phyloP scores from a whole-genome alignment of 768 basidiomycete genomes.

The Tricholoma terreum region DNA sequence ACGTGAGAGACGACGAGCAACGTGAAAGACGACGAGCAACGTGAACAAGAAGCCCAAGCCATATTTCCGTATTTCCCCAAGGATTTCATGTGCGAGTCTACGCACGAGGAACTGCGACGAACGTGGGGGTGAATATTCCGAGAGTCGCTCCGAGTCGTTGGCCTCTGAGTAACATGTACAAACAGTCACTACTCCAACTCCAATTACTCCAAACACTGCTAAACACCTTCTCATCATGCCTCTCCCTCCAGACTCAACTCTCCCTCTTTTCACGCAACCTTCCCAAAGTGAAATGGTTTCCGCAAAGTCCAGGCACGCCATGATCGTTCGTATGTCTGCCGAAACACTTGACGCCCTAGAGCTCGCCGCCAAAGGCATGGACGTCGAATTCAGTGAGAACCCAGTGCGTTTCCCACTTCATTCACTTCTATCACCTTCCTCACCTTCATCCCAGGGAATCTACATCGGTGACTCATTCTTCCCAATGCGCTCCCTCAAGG shows the following conservation, averaged over 20 bases:
- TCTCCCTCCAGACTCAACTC: conserved; percentile 50
- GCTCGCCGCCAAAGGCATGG: conserved; percentile 42
- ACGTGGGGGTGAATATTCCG: no score
- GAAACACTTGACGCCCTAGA: conserved; percentile 69
- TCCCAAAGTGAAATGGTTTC: conserved; percentile 53
- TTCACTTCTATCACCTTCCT: conserved; percentile 1
- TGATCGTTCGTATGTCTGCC: conserved; percentile 72
- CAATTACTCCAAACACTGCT: background rate
- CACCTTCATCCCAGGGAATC: conserved; percentile 46
- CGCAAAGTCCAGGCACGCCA: conserved; percentile 66
- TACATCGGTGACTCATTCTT: conserved; percentile 65
- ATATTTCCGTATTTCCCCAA: no score
- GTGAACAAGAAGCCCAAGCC: no score
- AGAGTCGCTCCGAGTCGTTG: no score
- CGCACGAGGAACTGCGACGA: background rate
- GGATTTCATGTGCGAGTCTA: no score
- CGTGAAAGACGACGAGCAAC: no score
- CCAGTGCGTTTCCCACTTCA: conserved; percentile 43
- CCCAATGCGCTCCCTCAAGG: conserved; percentile 51
- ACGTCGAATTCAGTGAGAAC: conserved; percentile 59
- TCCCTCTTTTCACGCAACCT: conserved; percentile 58
- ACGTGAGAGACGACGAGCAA: no score
- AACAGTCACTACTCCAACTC: background rate
- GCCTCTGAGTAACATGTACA: background rate
- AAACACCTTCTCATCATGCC: no score